Evolutionary conservation across 371 early-diverging fungal species (phyloP).

Genomic region (Mortierella sp.): DNA sequence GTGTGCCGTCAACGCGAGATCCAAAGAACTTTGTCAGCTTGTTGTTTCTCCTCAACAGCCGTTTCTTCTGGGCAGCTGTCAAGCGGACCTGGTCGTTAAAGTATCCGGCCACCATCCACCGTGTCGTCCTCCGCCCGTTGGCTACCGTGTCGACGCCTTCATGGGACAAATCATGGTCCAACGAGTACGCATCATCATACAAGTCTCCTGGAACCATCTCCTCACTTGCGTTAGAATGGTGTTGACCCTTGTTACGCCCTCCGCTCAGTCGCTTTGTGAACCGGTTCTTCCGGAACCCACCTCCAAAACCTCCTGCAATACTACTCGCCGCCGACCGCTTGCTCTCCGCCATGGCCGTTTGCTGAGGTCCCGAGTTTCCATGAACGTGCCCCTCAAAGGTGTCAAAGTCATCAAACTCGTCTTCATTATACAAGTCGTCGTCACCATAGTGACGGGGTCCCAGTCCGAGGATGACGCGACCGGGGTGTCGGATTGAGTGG

Average conservation of each 20-base stretch:
- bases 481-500: slow-evolving; percentile 30
- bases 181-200: slow-evolving; percentile 9
- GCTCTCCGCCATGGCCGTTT: neutral
- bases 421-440: slow-evolving; percentile 26
- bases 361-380: neutral
- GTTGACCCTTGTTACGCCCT: neutral
- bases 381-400: slow-evolving; percentile 1
- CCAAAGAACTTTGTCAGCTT: slow-evolving; percentile 58
- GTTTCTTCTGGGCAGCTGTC: slow-evolving; percentile 49
- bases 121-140: slow-evolving; percentile 35
- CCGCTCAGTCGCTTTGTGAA: slow-evolving; percentile 28
- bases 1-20: slow-evolving; percentile 51
- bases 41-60: slow-evolving; percentile 49
- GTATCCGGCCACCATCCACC: slow-evolving; percentile 59
- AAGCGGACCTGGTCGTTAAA: slow-evolving; percentile 53
- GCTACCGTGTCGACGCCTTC: slow-evolving; percentile 32
- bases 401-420: slow-evolving; percentile 34
- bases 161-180: neutral
- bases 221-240: slow-evolving; percentile 12
- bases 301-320: neutral
- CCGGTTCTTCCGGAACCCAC: slow-evolving; percentile 7
- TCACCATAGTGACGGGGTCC: slow-evolving; percentile 14
- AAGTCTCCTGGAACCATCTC: slow-evolving; percentile 17
- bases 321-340: slow-evolving; percentile 14
- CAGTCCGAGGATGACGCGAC: slow-evolving; percentile 33